These are phyloP conservation scores for Blastobotrys capitulatus DNA, from an alignment of 1,139 yeast genomes.

Conservation along the genomic window DNA sequence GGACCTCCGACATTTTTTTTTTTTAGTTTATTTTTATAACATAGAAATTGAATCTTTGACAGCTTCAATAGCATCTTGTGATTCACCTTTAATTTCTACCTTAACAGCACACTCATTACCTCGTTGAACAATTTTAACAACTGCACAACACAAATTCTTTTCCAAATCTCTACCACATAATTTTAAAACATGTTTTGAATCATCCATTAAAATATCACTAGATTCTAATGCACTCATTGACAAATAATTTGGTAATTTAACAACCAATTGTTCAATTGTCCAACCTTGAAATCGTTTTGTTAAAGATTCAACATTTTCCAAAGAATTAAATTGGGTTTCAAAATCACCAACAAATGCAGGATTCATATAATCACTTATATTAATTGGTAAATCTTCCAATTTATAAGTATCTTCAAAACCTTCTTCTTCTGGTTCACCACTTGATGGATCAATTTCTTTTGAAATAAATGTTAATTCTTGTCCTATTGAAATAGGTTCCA, in stretches of 20 bases:
- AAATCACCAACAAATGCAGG: constrained; percentile 81
- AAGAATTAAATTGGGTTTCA: constrained; percentile 66
- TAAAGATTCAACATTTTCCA: constrained; percentile 47
- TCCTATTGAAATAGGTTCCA: constrained; percentile 62
- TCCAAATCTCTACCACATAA: constrained; percentile 72
- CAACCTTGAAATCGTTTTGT: constrained; percentile 54
- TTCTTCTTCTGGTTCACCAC: constrained; percentile 76
- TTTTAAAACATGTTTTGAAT: constrained; percentile 66
- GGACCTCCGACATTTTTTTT: too few relatives aligned
- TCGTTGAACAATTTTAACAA: constrained; percentile 57
- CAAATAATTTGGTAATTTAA: constrained; percentile 38
- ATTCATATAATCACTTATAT: constrained; percentile 74
- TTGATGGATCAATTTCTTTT: constrained; percentile 73
- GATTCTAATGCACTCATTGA: constrained; percentile 77
- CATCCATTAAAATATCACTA: constrained; percentile 57
- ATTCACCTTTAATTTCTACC: constrained; percentile 64
- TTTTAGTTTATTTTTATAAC: too few relatives aligned
- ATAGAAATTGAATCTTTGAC: background rate
- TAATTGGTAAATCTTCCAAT: constrained; percentile 70
- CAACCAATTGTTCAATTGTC: constrained; percentile 45
- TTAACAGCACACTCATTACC: constrained; percentile 80
- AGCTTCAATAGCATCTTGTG: constrained; percentile 29
- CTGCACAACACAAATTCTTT: constrained; percentile 66
- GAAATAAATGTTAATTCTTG: constrained; percentile 72
- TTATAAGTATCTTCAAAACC: constrained; percentile 94